These are phyloP conservation scores for Leptographium radiaticola DNA, from an alignment of 2,329 filamentous ascomycete species.

Conservation along the genomic window DNA sequence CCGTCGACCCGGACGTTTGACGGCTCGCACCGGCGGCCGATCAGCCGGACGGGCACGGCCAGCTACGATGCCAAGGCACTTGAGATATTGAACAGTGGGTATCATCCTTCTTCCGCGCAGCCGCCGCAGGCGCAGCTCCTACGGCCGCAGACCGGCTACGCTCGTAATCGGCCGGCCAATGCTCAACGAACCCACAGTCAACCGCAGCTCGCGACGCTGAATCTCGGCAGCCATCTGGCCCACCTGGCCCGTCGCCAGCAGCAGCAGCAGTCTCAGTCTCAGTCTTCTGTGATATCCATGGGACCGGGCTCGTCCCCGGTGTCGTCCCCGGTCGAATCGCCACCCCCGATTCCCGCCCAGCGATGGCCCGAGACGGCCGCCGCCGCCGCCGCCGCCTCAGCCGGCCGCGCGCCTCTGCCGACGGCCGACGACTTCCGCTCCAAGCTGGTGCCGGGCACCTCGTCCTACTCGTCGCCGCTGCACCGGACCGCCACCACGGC, in stretches of 20 bases:
- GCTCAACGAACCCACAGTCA: slow-evolving; percentile 35
- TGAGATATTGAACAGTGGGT: slow-evolving; percentile 18
- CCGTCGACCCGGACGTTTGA: background rate
- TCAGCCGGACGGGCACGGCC: slow-evolving; percentile 17
- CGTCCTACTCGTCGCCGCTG: background rate
- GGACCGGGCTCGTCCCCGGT: no score
- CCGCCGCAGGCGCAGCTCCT: slow-evolving; percentile 12
- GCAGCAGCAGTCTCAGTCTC: no score
- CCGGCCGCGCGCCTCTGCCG: background rate
- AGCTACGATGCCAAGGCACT: slow-evolving; percentile 22
- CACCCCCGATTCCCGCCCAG: background rate
- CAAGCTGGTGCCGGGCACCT: slow-evolving; percentile 8
- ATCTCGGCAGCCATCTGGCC: slow-evolving; percentile 16
- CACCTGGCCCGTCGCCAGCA: background rate
- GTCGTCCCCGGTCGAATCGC: slow-evolving; percentile 1
- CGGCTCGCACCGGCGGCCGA: slow-evolving; percentile 14
- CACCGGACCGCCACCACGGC: slow-evolving; percentile 1
- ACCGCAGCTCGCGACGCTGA: slow-evolving; percentile 30
- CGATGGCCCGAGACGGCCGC: background rate
- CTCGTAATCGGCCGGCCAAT: slow-evolving; percentile 30
- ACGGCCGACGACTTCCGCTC: background rate
- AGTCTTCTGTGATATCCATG: no score
- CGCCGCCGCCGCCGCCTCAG: no score
- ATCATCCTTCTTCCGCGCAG: slow-evolving; percentile 6
- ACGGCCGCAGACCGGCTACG: slow-evolving; percentile 42